Evolutionary conservation across 1,139 yeast species (phyloP).

Genomic region (Pneumocystis sp.): DNA sequence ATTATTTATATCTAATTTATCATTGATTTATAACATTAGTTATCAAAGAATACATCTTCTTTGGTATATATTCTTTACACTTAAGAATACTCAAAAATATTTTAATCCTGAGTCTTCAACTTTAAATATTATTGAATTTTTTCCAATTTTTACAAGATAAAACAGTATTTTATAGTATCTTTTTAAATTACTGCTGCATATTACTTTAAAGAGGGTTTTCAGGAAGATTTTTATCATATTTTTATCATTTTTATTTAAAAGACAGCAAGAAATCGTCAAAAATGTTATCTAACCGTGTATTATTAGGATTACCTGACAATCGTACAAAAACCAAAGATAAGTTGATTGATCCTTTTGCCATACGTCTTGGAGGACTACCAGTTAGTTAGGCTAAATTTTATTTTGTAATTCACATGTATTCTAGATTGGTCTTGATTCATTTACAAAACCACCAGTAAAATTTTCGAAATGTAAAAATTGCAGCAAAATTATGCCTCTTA

Average conservation of each 20-base stretch:
- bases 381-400: not conserved
- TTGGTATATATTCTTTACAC: no score
- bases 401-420: not conserved
- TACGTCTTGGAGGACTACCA: slow-evolving; percentile 7
- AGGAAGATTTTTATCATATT: not conserved
- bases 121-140: no score
- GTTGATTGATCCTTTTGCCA: not conserved
- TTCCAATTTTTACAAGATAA: no score
- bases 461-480: slow-evolving; percentile 45
- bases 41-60: no score
- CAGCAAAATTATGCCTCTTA: slow-evolving; percentile 42
- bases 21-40: no score
- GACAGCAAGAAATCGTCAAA: not conserved
- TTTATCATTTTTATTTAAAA: not conserved
- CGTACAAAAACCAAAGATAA: not conserved
- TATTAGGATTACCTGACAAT: not conserved
- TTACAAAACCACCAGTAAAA: slow-evolving; percentile 3
- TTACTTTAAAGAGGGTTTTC: not conserved
- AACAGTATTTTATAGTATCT: no score
- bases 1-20: no score
- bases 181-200: no score
- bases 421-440: not conserved
- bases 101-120: no score
- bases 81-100: no score
- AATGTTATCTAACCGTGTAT: not conserved